These are phyloP conservation scores for Ogataea saltuana DNA, from an alignment of 805 yeast genomes.

Conservation along the genomic window DNA sequence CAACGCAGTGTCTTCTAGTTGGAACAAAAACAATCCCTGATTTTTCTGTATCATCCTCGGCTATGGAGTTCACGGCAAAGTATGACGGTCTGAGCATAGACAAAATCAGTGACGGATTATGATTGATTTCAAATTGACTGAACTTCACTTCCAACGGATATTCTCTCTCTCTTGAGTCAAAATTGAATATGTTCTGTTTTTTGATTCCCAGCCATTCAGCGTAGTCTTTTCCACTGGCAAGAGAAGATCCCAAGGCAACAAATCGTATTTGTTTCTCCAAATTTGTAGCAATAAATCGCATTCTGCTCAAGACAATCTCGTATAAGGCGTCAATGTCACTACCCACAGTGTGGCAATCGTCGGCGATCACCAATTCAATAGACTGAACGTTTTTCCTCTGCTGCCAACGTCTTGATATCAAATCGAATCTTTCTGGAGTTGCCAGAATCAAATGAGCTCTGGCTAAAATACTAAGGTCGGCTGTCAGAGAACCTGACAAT, in stretches of 20 bases:
- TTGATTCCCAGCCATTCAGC: conserved; percentile 85
- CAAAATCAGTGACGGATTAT: conserved; percentile 51
- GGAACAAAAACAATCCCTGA: conserved; percentile 58
- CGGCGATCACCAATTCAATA: conserved; percentile 69
- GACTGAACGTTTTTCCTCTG: conserved; percentile 68
- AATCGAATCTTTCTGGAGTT: conserved; percentile 79
- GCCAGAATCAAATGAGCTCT: conserved; percentile 67
- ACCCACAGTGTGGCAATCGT: conserved; percentile 71
- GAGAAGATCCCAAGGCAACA: conserved; percentile 67
- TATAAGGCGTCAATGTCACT: conserved; percentile 59
- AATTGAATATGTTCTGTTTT: conserved; percentile 64
- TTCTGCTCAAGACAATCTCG: conserved; percentile 69
- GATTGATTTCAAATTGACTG: conserved; percentile 47
- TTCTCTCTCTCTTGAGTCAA: conserved; percentile 60
- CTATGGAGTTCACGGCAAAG: conserved; percentile 38
- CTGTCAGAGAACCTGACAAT: conserved; percentile 55
- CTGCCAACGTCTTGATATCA: conserved; percentile 78
- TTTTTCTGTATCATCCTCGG: conserved; percentile 32
- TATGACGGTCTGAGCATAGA: conserved; percentile 54
- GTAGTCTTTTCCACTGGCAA: conserved; percentile 74
- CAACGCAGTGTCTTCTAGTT: conserved; percentile 52
- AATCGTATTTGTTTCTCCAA: conserved; percentile 59
- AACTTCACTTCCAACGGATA: conserved; percentile 59
- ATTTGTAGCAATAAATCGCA: conserved; percentile 69
- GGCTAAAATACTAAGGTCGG: conserved; percentile 57